Conservation (phyloP, 768 basidiomycete genomes). For the Dioszegia hungarica region DNA sequence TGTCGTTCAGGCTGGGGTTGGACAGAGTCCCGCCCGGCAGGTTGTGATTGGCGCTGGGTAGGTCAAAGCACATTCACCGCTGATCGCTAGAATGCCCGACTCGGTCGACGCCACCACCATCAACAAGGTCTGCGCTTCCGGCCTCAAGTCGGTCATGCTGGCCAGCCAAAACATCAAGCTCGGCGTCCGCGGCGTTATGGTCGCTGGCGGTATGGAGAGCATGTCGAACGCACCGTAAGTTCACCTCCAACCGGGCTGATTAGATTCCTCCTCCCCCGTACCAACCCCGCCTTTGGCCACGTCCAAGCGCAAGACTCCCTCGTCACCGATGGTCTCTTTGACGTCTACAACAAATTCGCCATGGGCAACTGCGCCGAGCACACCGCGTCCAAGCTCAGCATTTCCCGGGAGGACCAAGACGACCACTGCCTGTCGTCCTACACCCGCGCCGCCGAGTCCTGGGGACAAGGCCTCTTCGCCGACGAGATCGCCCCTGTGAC, state of each 20-base stretch:
- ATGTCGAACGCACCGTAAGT: slow-evolving; percentile 98
- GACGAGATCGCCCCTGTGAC: slow-evolving; percentile 85
- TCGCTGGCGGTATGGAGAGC: slow-evolving; percentile 97
- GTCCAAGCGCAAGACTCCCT: slow-evolving; percentile 81
- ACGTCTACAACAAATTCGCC: slow-evolving; percentile 93
- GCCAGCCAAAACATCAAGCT: slow-evolving; percentile 84
- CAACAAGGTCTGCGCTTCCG: slow-evolving; percentile 99
- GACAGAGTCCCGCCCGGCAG: slow-evolving; percentile 96
- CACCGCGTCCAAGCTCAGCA: slow-evolving; percentile 72
- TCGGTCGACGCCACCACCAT: slow-evolving; percentile 95
- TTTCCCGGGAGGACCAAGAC: slow-evolving; percentile 83
- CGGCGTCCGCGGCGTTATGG: slow-evolving; percentile 79
- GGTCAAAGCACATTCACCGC: slow-evolving; percentile 6
- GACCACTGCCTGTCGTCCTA: slow-evolving; percentile 91
- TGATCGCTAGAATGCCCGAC: slow-evolving; percentile 54
- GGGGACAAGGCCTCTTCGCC: slow-evolving; percentile 75
- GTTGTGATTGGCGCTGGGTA: slow-evolving; percentile 84
- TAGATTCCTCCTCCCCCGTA: slow-evolving; percentile 52
- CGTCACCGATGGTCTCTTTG: slow-evolving; percentile 88
- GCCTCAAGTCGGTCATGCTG: slow-evolving; percentile 91
- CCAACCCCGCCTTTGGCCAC: slow-evolving; percentile 66
- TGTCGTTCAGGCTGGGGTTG: slow-evolving; percentile 94
- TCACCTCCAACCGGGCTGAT: slow-evolving; percentile 47
- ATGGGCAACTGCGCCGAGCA: slow-evolving; percentile 97
- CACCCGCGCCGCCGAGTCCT: slow-evolving; percentile 83